Base-by-base conservation (phyloP, 257 asterid species). In the Dorcoceras hygrometricum region DNA sequence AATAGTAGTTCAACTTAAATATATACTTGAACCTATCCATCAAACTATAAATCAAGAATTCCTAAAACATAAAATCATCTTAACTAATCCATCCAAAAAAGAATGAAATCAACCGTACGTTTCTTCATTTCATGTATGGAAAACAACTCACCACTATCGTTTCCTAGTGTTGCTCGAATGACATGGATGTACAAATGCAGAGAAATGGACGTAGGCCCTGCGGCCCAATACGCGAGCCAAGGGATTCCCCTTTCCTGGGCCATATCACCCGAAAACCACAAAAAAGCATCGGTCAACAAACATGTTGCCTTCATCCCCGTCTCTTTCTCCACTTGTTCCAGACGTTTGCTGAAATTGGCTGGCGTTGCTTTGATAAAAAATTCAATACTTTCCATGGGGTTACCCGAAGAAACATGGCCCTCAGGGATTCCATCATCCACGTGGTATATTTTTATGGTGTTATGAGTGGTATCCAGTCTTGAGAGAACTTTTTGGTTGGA, bases 161-260 rank as follows among this genome's bases (percentile, higher is more conserved):
- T 12, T 39, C 50, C 77, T n/a, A 78, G 62, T 71, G 12, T 74
- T 19, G 5, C 2, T 4, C 4, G 72, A 48, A 85, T 81, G 20
- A 63, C 57, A 20, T 85, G 85, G 2, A 87, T 80, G 43, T 82
- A 62, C 61, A 79, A 7, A 72, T 86, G 89, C 10, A 78, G 59
- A 1, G 83, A 73, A 22, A 86, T 39, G 2, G 89, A 14, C 10
- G 66, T 22, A 10, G 82, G 78, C 4, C 78, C 91, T 0, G 89
- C 76, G 1, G 81, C 79, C 91, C 89, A 86, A 4, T 82, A 66
- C 23, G 89, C 82, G 50, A 83, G 59, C 91, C 89, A 85, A 19
- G 71, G 67, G 51, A 73, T 80, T 10, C 73, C 73, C 51, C 60
- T 31, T 23, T 80, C 82, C 66, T 32, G 70, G 18, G 91, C 83